Percentiles rank a stretch among this genome's conserved stretches.
Conservation (phyloP, 352 stramenopile species). For the Pythium phragmitis region DNA sequence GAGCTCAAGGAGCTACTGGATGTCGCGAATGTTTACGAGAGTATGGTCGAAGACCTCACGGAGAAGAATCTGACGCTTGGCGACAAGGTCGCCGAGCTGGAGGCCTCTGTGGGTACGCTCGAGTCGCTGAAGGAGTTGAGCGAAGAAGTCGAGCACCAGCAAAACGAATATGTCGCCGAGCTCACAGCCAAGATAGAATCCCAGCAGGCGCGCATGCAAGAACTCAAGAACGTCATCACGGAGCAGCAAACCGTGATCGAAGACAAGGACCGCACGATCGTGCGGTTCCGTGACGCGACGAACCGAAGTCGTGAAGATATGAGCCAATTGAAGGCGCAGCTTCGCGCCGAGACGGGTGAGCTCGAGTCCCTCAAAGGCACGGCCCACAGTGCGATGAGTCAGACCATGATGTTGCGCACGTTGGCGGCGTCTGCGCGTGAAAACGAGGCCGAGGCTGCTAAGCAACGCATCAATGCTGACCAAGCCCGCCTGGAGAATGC, state of each 20-base stretch:
- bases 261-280: slow-evolving; percentile 81
- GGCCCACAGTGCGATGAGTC: slow-evolving; percentile 67
- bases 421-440: slow-evolving; percentile 57
- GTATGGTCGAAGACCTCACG: slow-evolving; percentile 86
- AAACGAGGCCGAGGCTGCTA: slow-evolving; percentile 66
- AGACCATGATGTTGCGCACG: slow-evolving; percentile 69
- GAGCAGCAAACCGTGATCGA: slow-evolving; percentile 64
- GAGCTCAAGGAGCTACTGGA: slow-evolving; percentile 88
- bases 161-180: slow-evolving; percentile 79
- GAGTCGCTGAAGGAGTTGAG: slow-evolving; percentile 83
- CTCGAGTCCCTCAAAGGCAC: slow-evolving; percentile 76
- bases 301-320: slow-evolving; percentile 75
- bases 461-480: slow-evolving; percentile 65
- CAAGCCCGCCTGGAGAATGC: slow-evolving; percentile 65
- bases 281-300: slow-evolving; percentile 71
- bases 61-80: slow-evolving; percentile 87
- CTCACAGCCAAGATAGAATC: slow-evolving; percentile 69
- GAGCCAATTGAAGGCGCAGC: slow-evolving; percentile 65
- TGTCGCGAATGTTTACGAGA: slow-evolving; percentile 84
- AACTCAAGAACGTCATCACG: slow-evolving; percentile 52
- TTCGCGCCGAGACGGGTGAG: slow-evolving; percentile 65
- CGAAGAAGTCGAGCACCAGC: slow-evolving; percentile 89
- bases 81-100: slow-evolving; percentile 77
- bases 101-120: slow-evolving; percentile 66
- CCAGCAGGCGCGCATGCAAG: slow-evolving; percentile 47